These are phyloP conservation scores for Kodamaea hsintzibuensis DNA, from an alignment of 805 yeast species.

Conservation along the genomic window DNA sequence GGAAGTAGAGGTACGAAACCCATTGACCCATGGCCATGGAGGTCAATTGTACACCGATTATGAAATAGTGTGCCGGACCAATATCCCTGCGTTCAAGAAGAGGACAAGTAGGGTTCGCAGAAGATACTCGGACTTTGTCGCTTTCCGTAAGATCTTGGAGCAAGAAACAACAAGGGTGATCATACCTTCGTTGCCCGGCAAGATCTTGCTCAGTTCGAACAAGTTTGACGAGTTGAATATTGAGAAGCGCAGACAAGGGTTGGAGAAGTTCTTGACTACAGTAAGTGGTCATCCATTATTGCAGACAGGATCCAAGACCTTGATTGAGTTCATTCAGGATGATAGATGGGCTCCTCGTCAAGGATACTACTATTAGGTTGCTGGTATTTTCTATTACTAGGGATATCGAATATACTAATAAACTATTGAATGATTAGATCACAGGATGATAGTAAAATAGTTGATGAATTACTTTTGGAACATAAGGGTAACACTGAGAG, in stretches of 20 bases:
- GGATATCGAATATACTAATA: too few species aligned
- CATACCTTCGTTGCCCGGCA: conserved; percentile 91
- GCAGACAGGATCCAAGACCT: conserved; percentile 79
- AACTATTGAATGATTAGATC: too few species aligned
- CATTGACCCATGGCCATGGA: conserved; percentile 70
- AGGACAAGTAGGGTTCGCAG: conserved; percentile 71
- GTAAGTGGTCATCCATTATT: conserved; percentile 93
- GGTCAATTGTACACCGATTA: conserved; percentile 84
- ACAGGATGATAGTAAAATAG: too few species aligned
- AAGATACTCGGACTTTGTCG: conserved; percentile 87
- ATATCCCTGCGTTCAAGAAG: conserved; percentile 81
- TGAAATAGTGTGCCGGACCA: conserved; percentile 85
- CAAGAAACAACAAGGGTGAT: conserved; percentile 77
- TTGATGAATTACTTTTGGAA: too few species aligned
- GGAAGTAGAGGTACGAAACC: conserved; percentile 79
- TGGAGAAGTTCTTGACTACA: conserved; percentile 71
- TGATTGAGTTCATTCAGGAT: conserved; percentile 84
- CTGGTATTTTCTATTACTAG: background rate
- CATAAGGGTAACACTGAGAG: too few species aligned
- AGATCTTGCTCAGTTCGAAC: conserved; percentile 62
- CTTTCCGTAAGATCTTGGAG: conserved; percentile 70
- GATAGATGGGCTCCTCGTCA: conserved; percentile 62
- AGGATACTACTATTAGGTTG: conserved; percentile 16
- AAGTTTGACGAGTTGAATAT: conserved; percentile 81
- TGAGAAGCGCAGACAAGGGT: conserved; percentile 78